These are phyloP conservation scores for Geranium rotundifolium DNA, from an alignment of 345 rosid species.

Conservation along the genomic window DNA sequence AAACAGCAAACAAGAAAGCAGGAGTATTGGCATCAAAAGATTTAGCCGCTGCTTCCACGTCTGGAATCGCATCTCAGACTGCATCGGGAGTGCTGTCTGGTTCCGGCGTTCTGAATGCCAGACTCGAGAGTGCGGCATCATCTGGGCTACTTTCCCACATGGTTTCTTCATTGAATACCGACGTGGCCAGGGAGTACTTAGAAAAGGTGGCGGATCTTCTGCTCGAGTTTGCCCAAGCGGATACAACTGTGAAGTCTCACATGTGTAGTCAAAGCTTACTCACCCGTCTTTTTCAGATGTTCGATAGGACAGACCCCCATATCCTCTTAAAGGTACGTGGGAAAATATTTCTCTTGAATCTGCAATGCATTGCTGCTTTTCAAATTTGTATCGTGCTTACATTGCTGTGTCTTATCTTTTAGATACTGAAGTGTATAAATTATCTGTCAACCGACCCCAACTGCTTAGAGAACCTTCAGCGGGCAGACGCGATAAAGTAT, in stretches of 20 bases:
- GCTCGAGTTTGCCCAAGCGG: slow-evolving; percentile 96
- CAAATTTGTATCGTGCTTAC: neutral
- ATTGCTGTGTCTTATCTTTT: neutral
- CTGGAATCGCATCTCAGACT: slow-evolving; percentile 83
- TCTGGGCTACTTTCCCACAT: slow-evolving; percentile 83
- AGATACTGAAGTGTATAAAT: slow-evolving; percentile 83
- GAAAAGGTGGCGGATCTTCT: slow-evolving; percentile 96
- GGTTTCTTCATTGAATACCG: slow-evolving; percentile 84
- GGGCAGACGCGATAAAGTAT: slow-evolving; percentile 88
- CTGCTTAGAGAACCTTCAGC: slow-evolving; percentile 95
- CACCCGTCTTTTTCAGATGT: slow-evolving; percentile 86
- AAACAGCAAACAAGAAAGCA: slow-evolving; percentile 51
- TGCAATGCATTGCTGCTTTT: neutral
- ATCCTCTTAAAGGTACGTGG: slow-evolving; percentile 68
- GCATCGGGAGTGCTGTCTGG: slow-evolving; percentile 95
- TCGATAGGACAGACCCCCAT: slow-evolving; percentile 73
- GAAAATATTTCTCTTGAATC: neutral
- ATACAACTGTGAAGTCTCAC: slow-evolving; percentile 75
- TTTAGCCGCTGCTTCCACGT: slow-evolving; percentile 58
- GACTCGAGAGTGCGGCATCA: slow-evolving; percentile 93
- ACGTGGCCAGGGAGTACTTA: slow-evolving; percentile 86
- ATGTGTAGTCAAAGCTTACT: slow-evolving; percentile 95
- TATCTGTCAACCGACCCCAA: slow-evolving; percentile 87
- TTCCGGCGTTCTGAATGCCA: slow-evolving; percentile 93
- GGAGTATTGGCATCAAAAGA: slow-evolving; percentile 39